Evolutionary conservation across 768 basidiomycete species (phyloP).

Genomic region (Boletus reticulatus): DNA sequence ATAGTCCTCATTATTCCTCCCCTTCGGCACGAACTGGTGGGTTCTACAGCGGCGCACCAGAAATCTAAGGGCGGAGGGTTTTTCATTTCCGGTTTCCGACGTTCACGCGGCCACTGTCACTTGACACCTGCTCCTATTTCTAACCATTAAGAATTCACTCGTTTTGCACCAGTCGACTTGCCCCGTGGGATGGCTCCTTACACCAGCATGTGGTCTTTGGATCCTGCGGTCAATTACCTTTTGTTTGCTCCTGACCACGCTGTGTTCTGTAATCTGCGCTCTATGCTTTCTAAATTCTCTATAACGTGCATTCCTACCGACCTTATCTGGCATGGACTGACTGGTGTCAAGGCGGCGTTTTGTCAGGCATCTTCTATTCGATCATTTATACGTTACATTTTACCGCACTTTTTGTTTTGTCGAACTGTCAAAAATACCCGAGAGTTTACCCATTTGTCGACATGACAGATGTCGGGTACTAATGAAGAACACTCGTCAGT

Average conservation of each 20-base stretch:
- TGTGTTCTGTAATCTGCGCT: neutral
- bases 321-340: too few relatives aligned
- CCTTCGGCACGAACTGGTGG: conserved; percentile 11
- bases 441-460: too few relatives aligned
- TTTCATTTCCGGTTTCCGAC: neutral
- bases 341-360: too few relatives aligned
- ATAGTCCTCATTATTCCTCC: conserved; percentile 9
- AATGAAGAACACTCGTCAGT: too few relatives aligned
- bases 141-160: neutral
- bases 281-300: neutral
- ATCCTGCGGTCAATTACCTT: neutral
- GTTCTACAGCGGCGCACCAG: conserved; percentile 26
- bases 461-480: too few relatives aligned
- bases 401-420: too few relatives aligned
- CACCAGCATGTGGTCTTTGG: neutral
- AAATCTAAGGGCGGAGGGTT: conserved; percentile 13
- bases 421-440: too few relatives aligned
- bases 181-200: neutral
- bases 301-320: neutral
- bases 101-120: neutral
- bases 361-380: too few relatives aligned
- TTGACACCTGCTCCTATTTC: neutral
- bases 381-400: too few relatives aligned
- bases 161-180: neutral
- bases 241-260: neutral